These are phyloP conservation scores for Pestalotiopsis sp. DNA, from an alignment of 2,329 filamentous ascomycete species.

Conservation along the genomic window DNA sequence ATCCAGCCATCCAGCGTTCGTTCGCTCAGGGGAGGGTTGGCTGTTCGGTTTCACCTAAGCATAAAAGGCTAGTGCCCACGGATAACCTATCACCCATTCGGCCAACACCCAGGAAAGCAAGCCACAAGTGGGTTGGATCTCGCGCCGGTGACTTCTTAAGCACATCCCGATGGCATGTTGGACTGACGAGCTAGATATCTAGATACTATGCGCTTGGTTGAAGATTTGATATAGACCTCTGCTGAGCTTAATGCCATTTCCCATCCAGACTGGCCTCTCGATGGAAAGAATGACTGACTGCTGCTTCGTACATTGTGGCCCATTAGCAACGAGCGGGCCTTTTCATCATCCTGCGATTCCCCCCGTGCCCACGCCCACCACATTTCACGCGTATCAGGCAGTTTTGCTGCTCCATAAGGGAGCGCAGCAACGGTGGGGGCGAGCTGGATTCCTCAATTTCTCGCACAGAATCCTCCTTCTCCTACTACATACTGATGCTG, in stretches of 20 bases:
- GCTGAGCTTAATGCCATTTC: background rate
- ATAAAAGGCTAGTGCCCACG: background rate
- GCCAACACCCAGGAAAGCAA: background rate
- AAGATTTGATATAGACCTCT: background rate
- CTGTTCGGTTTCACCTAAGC: slow-evolving; percentile 6
- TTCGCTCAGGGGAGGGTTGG: background rate
- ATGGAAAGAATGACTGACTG: background rate
- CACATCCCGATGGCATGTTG: background rate
- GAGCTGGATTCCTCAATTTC: background rate
- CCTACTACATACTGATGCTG: background rate
- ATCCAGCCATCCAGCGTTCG: background rate
- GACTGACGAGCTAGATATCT: background rate
- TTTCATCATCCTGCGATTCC: background rate
- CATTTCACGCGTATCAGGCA: background rate
- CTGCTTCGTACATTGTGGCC: background rate
- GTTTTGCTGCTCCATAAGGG: background rate
- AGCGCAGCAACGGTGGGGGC: slow-evolving; percentile 6
- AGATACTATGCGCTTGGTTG: background rate
- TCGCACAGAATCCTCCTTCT: background rate
- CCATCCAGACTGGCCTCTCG: background rate
- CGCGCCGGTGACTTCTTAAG: background rate
- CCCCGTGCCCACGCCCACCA: background rate
- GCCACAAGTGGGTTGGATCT: background rate
- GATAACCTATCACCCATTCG: background rate
- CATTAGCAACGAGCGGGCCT: background rate